phyloP scores from a whole-genome alignment of 1,139 yeast species.

The Yamadazyma dendronema region DNA sequence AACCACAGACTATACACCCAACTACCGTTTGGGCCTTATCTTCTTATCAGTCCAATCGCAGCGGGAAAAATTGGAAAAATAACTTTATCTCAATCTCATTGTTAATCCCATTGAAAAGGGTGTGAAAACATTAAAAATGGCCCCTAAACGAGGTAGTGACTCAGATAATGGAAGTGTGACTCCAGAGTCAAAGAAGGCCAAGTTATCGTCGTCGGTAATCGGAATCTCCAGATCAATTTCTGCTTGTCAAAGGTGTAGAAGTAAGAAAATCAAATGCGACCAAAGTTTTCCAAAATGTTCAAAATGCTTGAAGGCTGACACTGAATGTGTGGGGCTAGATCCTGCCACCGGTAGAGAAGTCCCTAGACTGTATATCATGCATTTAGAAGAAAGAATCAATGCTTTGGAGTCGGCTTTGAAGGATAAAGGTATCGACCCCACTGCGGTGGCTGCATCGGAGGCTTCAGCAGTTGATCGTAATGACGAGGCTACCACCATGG shows the following conservation, averaged over 20 bases:
- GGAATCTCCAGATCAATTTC: slow-evolving; percentile 57
- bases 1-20: too few relatives aligned
- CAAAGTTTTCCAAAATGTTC: slow-evolving; percentile 78
- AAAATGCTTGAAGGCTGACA: slow-evolving; percentile 64
- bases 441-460: neutral
- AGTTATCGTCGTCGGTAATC: slow-evolving; percentile 6
- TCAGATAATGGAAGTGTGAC: neutral
- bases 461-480: neutral
- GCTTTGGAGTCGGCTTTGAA: slow-evolving; percentile 51
- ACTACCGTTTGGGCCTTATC: too few relatives aligned
- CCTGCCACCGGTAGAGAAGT: slow-evolving; percentile 86
- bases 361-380: slow-evolving; percentile 76
- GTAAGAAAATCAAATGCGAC: slow-evolving; percentile 80
- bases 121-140: neutral
- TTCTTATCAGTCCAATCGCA: too few relatives aligned
- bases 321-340: slow-evolving; percentile 78
- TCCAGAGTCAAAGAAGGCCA: slow-evolving; percentile 2
- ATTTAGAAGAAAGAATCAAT: slow-evolving; percentile 64
- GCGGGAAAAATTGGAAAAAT: neutral
- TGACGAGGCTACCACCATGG: neutral
- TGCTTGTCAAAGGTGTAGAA: slow-evolving; percentile 82
- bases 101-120: too few relatives aligned
- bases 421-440: slow-evolving; percentile 36
- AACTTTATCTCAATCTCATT: neutral
- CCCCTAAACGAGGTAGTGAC: slow-evolving; percentile 1